Percentiles rank a stretch among this genome's conserved stretches.
Conservation (phyloP, 371 early-diverging fungal species). For the Phascolomyces articulosus region DNA sequence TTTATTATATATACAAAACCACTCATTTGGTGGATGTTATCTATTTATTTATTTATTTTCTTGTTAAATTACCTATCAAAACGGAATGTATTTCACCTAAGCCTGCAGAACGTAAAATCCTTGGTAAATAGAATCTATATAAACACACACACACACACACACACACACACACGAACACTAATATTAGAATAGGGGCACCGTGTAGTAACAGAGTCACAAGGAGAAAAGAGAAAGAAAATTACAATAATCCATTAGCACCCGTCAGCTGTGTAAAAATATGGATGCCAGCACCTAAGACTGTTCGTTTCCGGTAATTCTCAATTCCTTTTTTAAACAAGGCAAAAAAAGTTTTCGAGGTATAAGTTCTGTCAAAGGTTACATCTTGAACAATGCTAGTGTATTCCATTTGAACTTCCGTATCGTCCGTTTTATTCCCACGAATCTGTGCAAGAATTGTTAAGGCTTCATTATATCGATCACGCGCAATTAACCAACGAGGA, state of each 20-base stretch:
- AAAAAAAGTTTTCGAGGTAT: slow-evolving; percentile 68
- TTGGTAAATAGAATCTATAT: slow-evolving; percentile 60
- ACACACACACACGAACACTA: no score
- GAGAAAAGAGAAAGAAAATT: slow-evolving; percentile 18
- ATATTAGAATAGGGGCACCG: no score
- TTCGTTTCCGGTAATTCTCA: slow-evolving; percentile 57
- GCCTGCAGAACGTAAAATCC: slow-evolving; percentile 69
- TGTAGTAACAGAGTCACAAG: no score
- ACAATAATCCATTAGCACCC: slow-evolving; percentile 79
- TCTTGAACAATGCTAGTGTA: slow-evolving; percentile 74
- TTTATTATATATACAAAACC: no score
- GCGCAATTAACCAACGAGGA: slow-evolving; percentile 87
- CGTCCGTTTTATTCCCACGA: slow-evolving; percentile 37
- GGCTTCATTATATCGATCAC: slow-evolving; percentile 70
- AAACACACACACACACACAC: neutral
- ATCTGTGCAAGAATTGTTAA: slow-evolving; percentile 68
- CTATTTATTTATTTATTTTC: no score
- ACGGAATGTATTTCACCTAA: slow-evolving; percentile 49
- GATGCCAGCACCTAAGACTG: slow-evolving; percentile 69
- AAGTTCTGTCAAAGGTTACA: slow-evolving; percentile 69
- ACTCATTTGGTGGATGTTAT: no score
- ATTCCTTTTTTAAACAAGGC: slow-evolving; percentile 51
- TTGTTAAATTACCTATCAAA: slow-evolving; percentile 34
- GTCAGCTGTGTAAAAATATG: slow-evolving; percentile 78
- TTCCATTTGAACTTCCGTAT: slow-evolving; percentile 48